These are phyloP conservation scores for Rhazya stricta DNA, from an alignment of 257 asterid species.

Conservation along the genomic window DNA sequence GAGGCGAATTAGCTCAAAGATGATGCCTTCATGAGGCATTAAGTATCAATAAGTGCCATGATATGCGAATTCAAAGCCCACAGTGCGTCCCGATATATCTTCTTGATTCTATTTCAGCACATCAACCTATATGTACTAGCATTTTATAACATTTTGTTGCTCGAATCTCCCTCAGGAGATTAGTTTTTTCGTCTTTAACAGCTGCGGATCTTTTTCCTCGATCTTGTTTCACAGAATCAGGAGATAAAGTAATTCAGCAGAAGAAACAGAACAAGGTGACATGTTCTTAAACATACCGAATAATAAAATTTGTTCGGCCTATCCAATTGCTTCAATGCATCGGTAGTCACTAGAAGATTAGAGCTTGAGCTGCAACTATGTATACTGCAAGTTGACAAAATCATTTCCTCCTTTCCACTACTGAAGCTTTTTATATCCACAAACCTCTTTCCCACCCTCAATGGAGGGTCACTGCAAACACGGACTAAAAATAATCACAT, in stretches of 20 bases:
- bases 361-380: constrained; percentile 8
- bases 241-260: not conserved
- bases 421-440: not conserved
- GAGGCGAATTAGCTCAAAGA: not conserved
- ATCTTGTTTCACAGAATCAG: not conserved
- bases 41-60: not conserved
- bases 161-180: not conserved
- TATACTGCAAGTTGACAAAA: constrained; percentile 9
- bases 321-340: not conserved
- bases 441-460: constrained; percentile 8
- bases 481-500: not conserved
- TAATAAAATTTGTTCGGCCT: not conserved
- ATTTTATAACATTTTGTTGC: not conserved
- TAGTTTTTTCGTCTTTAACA: no score
- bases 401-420: constrained; percentile 9
- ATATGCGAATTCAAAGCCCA: not conserved
- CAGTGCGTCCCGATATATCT: not conserved
- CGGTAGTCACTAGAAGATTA: constrained; percentile 2
- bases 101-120: not conserved
- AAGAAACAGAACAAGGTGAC: not conserved
- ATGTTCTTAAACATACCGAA: constrained; percentile 13
- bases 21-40: not conserved
- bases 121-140: not conserved
- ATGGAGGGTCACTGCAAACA: constrained; percentile 9
- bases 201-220: not conserved